Percentiles rank a stretch among this genome's conserved stretches.
These are phyloP conservation scores for Fomes fomentarius DNA, from an alignment of 1,284 basidiomycete species.

Conservation along the genomic window DNA sequence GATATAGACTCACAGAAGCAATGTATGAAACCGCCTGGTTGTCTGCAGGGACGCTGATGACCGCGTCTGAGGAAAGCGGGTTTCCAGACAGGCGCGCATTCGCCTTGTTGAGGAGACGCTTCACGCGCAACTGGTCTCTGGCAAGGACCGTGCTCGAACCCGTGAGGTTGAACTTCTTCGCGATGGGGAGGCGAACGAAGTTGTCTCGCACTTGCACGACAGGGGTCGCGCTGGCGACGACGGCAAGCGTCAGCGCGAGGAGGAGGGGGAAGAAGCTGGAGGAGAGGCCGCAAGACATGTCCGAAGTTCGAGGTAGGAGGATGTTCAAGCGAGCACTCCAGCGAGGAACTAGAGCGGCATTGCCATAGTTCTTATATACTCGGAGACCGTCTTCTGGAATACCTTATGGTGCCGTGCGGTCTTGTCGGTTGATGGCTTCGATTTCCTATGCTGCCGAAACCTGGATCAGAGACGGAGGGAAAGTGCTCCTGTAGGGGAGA, in stretches of 20 bases:
- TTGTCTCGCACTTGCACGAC: conserved; percentile 26
- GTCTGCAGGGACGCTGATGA: conserved; percentile 39
- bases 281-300: conserved; percentile 22
- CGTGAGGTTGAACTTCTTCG: conserved; percentile 33
- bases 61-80: conserved; percentile 13
- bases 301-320: not conserved
- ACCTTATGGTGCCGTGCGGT: not conserved
- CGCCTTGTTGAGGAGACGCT: conserved; percentile 23
- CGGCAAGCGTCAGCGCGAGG: conserved; percentile 20
- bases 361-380: conserved; percentile 1
- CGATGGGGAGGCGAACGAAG: conserved; percentile 29
- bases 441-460: not conserved
- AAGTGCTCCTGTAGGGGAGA: not conserved
- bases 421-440: not conserved
- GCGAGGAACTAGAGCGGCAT: not conserved
- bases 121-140: conserved; percentile 31
- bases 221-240: conserved; percentile 29
- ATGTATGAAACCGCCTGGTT: conserved; percentile 41
- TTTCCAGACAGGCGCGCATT: conserved; percentile 17
- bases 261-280: conserved; percentile 22
- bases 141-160: conserved; percentile 26
- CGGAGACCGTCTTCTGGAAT: not conserved
- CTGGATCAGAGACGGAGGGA: not conserved
- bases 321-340: conserved; percentile 18
- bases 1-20: conserved; percentile 26